A percentile compares a stretch with the other conserved stretches of the same genome.
These are phyloP conservation scores for Linnemannia zychae DNA, from an alignment of 192 early-diverging fungal species.

Conservation along the genomic window DNA sequence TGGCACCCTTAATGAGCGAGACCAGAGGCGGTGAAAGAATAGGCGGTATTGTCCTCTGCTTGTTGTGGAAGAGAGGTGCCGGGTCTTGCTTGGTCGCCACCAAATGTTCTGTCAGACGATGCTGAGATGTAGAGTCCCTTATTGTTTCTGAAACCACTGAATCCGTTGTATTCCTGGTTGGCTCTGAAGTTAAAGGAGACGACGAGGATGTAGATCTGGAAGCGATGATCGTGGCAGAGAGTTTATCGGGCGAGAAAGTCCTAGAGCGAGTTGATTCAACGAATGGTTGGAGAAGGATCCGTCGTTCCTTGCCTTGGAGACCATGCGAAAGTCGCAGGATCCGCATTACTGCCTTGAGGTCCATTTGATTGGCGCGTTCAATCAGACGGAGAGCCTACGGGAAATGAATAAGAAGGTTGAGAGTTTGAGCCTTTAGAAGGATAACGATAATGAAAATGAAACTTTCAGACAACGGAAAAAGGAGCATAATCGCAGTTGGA, in stretches of 20 bases:
- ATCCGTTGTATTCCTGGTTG: not conserved
- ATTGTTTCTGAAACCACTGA: not conserved
- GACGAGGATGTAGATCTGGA: not conserved
- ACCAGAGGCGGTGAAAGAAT: slow-evolving; percentile 15
- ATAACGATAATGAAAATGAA: not conserved
- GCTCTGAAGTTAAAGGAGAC: not conserved
- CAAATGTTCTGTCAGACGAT: not conserved
- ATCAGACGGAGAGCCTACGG: slow-evolving; percentile 39
- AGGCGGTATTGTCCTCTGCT: slow-evolving; percentile 37
- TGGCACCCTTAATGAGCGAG: slow-evolving; percentile 11
- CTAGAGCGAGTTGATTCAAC: slow-evolving; percentile 23
- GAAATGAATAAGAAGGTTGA: not conserved
- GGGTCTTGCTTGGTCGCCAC: slow-evolving; percentile 6
- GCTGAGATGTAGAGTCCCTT: not conserved
- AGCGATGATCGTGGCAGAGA: slow-evolving; percentile 19
- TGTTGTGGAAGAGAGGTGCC: slow-evolving; percentile 22
- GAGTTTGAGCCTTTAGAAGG: not conserved
- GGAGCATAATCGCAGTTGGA: too few relatives aligned
- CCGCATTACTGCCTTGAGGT: slow-evolving; percentile 31
- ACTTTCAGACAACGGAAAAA: not conserved
- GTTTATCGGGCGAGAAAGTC: slow-evolving; percentile 21
- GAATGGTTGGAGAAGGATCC: slow-evolving; percentile 35
- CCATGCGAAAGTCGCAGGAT: slow-evolving; percentile 32
- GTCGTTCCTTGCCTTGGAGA: slow-evolving; percentile 35
- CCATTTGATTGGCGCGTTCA: slow-evolving; percentile 53